Percentiles rank a stretch among this genome's conserved stretches.
Evolutionary conservation across 352 stramenopile genomes (phyloP).

Genomic region (Globisporangium okanoganense): DNA sequence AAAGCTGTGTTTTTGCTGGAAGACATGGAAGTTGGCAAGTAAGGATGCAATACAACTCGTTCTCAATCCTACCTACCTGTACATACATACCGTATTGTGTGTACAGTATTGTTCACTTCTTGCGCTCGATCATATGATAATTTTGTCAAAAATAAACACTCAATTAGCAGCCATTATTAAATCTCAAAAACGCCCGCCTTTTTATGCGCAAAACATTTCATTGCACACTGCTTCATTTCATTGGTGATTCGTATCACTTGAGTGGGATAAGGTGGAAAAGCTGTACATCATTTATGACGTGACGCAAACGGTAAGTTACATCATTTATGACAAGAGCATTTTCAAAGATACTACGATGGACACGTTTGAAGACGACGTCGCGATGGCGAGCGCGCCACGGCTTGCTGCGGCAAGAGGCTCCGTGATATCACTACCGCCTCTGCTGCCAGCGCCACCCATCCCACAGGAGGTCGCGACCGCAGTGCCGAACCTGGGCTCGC

Average conservation of each 20-base stretch:
- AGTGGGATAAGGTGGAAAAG: not conserved
- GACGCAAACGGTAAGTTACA: too few relatives aligned
- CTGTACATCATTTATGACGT: too few relatives aligned
- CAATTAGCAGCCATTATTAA: too few relatives aligned
- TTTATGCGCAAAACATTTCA: not conserved
- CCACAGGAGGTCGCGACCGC: not conserved
- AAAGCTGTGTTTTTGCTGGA: not conserved
- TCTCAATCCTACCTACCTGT: not conserved
- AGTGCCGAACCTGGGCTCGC: slow-evolving; percentile 17
- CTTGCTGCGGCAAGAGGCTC: too few relatives aligned
- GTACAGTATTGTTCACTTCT: not conserved
- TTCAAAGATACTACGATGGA: too few relatives aligned
- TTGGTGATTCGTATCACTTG: not conserved
- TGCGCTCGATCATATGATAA: not conserved
- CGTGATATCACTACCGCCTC: too few relatives aligned
- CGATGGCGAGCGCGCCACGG: too few relatives aligned
- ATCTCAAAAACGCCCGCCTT: not conserved
- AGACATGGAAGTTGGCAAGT: not conserved
- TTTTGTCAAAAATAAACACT: not conserved
- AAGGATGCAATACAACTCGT: not conserved
- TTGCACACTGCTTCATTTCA: not conserved
- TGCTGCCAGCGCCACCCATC: not conserved
- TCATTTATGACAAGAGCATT: too few relatives aligned
- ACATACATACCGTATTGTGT: too few relatives aligned
- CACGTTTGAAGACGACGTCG: too few relatives aligned